phyloP scores from a whole-genome alignment of 306 rosid genomes.

The Clitoria ternatea region DNA sequence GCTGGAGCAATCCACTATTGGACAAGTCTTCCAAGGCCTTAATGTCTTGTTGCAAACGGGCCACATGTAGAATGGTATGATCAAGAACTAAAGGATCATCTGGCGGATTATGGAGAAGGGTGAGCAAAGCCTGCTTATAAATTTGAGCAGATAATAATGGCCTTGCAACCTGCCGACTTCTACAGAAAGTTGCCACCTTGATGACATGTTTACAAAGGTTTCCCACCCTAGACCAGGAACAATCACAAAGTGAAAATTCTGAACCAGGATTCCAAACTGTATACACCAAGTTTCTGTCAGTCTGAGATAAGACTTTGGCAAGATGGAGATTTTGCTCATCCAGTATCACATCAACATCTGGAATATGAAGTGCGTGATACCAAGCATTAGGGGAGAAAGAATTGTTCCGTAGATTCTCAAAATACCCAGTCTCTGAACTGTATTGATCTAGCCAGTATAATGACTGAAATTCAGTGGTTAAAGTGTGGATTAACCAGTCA shows the following conservation, averaged over 20 bases:
- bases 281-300: conserved; percentile 54
- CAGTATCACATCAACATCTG: conserved; percentile 63
- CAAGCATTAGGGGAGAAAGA: conserved; percentile 59
- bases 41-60: conserved; percentile 61
- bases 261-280: conserved; percentile 80
- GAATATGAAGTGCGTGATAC: conserved; percentile 57
- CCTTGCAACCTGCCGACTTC: conserved; percentile 52
- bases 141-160: conserved; percentile 65
- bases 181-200: conserved; percentile 64
- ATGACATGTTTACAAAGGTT: conserved; percentile 73
- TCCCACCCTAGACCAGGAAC: conserved; percentile 71
- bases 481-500: conserved; percentile 66
- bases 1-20: conserved; percentile 61
- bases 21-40: conserved; percentile 59
- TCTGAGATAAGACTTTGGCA: conserved; percentile 66
- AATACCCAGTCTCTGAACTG: conserved; percentile 56
- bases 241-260: conserved; percentile 74
- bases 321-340: conserved; percentile 59
- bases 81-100: conserved; percentile 73
- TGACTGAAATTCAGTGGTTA: conserved; percentile 65
- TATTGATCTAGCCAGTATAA: conserved; percentile 68
- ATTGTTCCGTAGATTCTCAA: conserved; percentile 48
- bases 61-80: conserved; percentile 47
- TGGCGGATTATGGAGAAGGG: conserved; percentile 61
- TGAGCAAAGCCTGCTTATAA: conserved; percentile 51